Base-by-base conservation (phyloP, 148 eudicot genomes). In the Dysphania ambrosioides region DNA sequence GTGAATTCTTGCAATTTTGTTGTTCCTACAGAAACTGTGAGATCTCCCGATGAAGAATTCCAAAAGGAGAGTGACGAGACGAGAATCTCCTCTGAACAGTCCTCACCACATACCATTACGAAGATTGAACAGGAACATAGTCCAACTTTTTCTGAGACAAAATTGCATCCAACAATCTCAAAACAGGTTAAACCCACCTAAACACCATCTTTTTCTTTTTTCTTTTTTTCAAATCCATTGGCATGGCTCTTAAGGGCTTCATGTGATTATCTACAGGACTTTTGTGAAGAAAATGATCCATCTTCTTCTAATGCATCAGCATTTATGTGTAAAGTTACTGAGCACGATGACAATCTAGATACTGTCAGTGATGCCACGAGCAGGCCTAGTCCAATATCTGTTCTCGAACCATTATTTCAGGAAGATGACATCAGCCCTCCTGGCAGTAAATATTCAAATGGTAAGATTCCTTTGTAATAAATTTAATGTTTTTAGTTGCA, bases 311-410 rank as follows among this genome's bases (percentile, higher is more conserved):
- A 59, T 44, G 66, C 79, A 34, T 83, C 93, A 32, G 82, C 86
- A 49, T 60, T 83, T 63, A 53, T 47, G 66, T 73, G 75, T 83
- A 83, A 86, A 59, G 51, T 65, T 31, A 72, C 81, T 60, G 71
- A 64, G 66, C 82, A 81, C 64, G 75, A 75, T 23, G 88, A 83
- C 59, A 85, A 82, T 62, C 56, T 66, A 71, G 82, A 87, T 67
- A 53, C 69, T 40, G 31, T 61, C 21, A 77, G 73, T 70, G 90
- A 83, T 72, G 85, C 82, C 79, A 75, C 86, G 70, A 93, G 85
- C 79, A 83, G 80, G 42, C 93, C 92, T 30, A 96, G 99, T 82
- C 99, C 99, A 30, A 71, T 89, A 44, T 96, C 99, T 49, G 97
- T 92, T 72, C 97, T 93, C 53, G 99, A 96, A 69, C 93, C 91